Percentiles rank a stretch among this genome's conserved stretches.
These are phyloP conservation scores for Pyrenochaeta sp. DNA, from an alignment of 2,329 filamentous ascomycete species.

Conservation along the genomic window DNA sequence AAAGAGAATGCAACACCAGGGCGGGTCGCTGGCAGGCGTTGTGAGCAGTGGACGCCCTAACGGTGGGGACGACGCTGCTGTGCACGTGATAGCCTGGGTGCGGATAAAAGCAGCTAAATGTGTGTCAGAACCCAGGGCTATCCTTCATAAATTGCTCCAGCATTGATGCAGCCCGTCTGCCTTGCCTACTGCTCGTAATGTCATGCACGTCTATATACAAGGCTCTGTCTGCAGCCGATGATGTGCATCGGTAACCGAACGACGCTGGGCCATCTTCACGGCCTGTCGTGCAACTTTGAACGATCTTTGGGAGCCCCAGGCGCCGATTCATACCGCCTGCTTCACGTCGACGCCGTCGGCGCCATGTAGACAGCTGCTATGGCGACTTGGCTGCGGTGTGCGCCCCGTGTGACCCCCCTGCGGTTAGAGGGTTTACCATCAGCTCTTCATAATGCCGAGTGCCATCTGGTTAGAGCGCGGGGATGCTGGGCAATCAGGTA, in stretches of 20 bases:
- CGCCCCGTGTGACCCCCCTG: slow-evolving; percentile 4
- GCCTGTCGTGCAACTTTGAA: slow-evolving; percentile 8
- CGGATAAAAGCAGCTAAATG: slow-evolving; percentile 22
- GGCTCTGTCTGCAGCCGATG: slow-evolving; percentile 20
- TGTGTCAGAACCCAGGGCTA: slow-evolving; percentile 19
- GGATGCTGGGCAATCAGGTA: slow-evolving; percentile 15
- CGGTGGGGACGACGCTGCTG: slow-evolving; percentile 20
- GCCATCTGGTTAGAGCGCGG: slow-evolving; percentile 17
- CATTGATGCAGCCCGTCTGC: slow-evolving; percentile 19
- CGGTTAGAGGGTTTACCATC: neutral
- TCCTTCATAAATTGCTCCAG: slow-evolving; percentile 14
- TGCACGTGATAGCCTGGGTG: slow-evolving; percentile 25
- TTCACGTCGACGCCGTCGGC: neutral
- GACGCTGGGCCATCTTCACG: slow-evolving; percentile 5
- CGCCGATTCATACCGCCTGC: neutral
- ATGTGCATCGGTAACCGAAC: slow-evolving; percentile 23
- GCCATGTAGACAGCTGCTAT: neutral
- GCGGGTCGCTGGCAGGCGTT: slow-evolving; percentile 26
- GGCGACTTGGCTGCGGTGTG: neutral
- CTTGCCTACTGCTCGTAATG: slow-evolving; percentile 14
- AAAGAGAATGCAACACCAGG: slow-evolving; percentile 28
- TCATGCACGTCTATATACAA: slow-evolving; percentile 17
- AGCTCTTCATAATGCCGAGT: slow-evolving; percentile 1
- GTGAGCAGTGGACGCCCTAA: slow-evolving; percentile 25
- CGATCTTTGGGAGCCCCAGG: slow-evolving; percentile 1